phyloP scores from a whole-genome alignment of 805 yeast genomes.

The Candida dajiaensis region DNA sequence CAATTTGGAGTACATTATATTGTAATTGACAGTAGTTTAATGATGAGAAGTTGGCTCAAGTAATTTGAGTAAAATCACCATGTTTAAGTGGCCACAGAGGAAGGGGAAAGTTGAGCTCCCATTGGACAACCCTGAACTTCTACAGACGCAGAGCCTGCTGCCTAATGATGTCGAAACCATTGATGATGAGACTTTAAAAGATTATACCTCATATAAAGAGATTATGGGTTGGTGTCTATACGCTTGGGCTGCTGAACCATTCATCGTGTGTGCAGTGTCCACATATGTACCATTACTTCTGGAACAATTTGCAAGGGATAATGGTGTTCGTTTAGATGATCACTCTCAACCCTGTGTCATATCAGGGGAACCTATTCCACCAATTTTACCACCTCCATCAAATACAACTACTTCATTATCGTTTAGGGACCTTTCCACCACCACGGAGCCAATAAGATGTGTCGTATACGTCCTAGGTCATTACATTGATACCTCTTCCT shows the following conservation, averaged over 20 bases:
- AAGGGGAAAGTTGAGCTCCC: background rate
- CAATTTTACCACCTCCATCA: constrained; percentile 28
- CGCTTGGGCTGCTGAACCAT: constrained; percentile 76
- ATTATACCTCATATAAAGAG: constrained; percentile 34
- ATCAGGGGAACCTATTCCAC: constrained; percentile 26
- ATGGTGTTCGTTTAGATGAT: constrained; percentile 60
- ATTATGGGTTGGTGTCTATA: constrained; percentile 65
- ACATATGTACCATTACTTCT: constrained; percentile 69
- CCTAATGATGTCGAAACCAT: background rate
- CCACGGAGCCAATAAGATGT: constrained; percentile 27
- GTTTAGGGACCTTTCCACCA: constrained; percentile 4
- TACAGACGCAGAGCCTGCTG: constrained; percentile 1
- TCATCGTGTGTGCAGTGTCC: constrained; percentile 71
- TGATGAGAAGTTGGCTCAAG: no score
- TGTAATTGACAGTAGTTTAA: no score
- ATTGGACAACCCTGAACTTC: background rate
- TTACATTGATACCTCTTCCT: constrained; percentile 66
- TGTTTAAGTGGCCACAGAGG: background rate
- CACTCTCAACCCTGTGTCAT: constrained; percentile 48
- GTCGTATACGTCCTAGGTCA: constrained; percentile 39
- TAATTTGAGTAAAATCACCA: background rate
- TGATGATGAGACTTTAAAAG: constrained; percentile 6
- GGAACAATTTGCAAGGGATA: constrained; percentile 67
- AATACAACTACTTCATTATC: constrained; percentile 9
- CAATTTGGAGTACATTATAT: no score